These are phyloP conservation scores for Phytopythium kandeliae DNA, from an alignment of 352 stramenopile genomes.

Conservation along the genomic window DNA sequence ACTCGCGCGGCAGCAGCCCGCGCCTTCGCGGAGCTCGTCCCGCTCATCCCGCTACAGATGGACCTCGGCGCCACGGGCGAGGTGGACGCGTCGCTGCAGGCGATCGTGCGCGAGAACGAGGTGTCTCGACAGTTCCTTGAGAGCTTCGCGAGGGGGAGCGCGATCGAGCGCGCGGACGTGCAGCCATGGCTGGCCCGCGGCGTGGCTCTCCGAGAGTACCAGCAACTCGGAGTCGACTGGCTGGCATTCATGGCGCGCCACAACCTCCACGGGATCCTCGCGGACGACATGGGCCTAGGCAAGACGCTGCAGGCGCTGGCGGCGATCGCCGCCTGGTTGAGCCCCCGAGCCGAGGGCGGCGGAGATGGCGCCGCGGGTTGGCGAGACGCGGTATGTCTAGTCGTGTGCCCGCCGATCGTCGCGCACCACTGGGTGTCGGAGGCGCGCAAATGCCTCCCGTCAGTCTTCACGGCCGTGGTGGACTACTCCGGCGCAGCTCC, in stretches of 20 bases:
- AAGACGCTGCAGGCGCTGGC: constrained; percentile 96
- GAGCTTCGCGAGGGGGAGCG: constrained; percentile 51
- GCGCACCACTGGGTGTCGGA: constrained; percentile 94
- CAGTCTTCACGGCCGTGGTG: constrained; percentile 54
- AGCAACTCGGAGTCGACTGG: constrained; percentile 79
- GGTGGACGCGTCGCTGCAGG: constrained; percentile 11
- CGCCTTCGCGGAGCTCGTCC: constrained; percentile 68
- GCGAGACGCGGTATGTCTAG: constrained; percentile 29
- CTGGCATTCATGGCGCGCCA: constrained; percentile 65
- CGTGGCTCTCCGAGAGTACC: constrained; percentile 53
- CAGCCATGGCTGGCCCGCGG: constrained; percentile 18
- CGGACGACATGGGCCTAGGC: constrained; percentile 88
- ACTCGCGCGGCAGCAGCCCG: constrained; percentile 42
- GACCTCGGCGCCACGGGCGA: constrained; percentile 30
- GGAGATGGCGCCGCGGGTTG: neutral
- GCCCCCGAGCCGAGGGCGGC: neutral
- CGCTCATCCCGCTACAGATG: constrained; percentile 71
- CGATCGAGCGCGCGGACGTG: constrained; percentile 35
- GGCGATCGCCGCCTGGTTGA: constrained; percentile 68
- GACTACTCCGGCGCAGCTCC: constrained; percentile 67
- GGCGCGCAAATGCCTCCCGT: constrained; percentile 78
- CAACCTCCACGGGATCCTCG: constrained; percentile 72
- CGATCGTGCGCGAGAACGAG: constrained; percentile 38
- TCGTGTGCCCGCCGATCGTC: constrained; percentile 95
- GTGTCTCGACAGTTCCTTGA: constrained; percentile 66